Evolutionary conservation across 2,329 filamentous ascomycete species (phyloP).

Genomic region (Alternaria tenuissima): DNA sequence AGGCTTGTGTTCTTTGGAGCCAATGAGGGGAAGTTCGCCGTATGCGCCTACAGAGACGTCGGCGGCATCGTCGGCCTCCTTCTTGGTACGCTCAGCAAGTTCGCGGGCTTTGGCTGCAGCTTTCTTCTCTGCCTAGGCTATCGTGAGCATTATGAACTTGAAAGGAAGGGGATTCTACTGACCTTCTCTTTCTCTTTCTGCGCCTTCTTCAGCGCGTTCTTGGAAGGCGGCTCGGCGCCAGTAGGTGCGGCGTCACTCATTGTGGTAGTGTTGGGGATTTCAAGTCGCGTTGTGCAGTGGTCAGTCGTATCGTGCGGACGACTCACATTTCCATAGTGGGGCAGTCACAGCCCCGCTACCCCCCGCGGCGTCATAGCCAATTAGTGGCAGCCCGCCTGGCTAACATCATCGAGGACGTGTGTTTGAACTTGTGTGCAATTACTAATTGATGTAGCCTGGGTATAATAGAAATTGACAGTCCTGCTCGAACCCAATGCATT

Average conservation of each 20-base stretch:
- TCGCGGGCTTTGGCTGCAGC: constrained; percentile 57
- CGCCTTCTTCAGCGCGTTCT: constrained; percentile 54
- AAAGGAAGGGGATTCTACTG: neutral
- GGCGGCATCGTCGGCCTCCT: constrained; percentile 72
- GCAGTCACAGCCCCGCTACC: constrained; percentile 29
- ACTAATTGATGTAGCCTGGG: constrained; percentile 11
- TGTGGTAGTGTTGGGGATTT: constrained; percentile 12
- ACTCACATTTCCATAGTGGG: constrained; percentile 22
- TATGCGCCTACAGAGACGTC: constrained; percentile 80
- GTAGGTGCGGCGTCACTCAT: constrained; percentile 45
- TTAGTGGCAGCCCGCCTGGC: neutral
- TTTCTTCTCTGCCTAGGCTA: constrained; percentile 51
- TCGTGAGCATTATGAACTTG: constrained; percentile 18
- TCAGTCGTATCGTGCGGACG: neutral
- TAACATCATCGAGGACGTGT: neutral
- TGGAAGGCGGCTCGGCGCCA: constrained; percentile 44
- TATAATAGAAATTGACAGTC: constrained; percentile 13
- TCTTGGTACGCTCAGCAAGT: constrained; percentile 56
- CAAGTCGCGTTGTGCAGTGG: constrained; percentile 9
- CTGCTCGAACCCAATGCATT: constrained; percentile 6
- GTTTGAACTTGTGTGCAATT: constrained; percentile 4
- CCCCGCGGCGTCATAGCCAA: constrained; percentile 26
- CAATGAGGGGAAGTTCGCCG: constrained; percentile 70
- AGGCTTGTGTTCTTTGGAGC: constrained; percentile 61
- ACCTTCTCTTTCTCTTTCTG: constrained; percentile 55